Conservation (phyloP, 352 stramenopile species). For the Phytophthora tubulina region DNA sequence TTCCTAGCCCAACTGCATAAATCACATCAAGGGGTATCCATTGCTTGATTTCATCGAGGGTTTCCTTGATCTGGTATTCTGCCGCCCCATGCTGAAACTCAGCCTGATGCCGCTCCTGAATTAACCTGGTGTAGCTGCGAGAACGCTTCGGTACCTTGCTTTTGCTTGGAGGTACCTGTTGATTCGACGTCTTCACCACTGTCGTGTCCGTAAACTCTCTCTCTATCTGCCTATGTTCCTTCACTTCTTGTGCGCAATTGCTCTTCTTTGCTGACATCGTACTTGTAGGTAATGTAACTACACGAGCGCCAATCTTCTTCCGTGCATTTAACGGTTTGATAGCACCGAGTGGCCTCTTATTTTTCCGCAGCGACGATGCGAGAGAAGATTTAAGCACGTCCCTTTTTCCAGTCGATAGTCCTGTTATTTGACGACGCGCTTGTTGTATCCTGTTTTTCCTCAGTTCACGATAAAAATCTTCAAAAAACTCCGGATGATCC, state of each 20-base stretch:
- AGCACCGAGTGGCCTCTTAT: slow-evolving; percentile 5
- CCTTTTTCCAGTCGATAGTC: not conserved
- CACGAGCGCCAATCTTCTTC: not conserved
- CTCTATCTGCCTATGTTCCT: slow-evolving; percentile 9
- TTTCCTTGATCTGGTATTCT: slow-evolving; percentile 51
- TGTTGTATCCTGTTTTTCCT: slow-evolving; percentile 27
- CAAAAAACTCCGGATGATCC: slow-evolving; percentile 34
- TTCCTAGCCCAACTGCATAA: slow-evolving; percentile 64
- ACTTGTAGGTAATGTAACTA: not conserved
- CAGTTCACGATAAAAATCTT: slow-evolving; percentile 48
- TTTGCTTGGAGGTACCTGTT: not conserved
- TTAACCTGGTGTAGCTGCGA: slow-evolving; percentile 29
- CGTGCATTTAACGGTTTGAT: slow-evolving; percentile 20
- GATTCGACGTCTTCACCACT: not conserved
- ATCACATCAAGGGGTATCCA: slow-evolving; percentile 75
- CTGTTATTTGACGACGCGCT: slow-evolving; percentile 1
- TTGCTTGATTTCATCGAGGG: slow-evolving; percentile 60
- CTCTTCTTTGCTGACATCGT: not conserved
- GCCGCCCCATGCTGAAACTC: slow-evolving; percentile 35
- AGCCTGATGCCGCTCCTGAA: slow-evolving; percentile 11
- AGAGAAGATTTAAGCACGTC: slow-evolving; percentile 1
- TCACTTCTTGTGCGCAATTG: not conserved
- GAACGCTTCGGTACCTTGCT: slow-evolving; percentile 7
- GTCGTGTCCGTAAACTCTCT: not conserved
- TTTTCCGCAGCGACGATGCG: not conserved